phyloP scores from a whole-genome alignment of 371 early-diverging fungal species.

The Lichtheimia ramosa region DNA sequence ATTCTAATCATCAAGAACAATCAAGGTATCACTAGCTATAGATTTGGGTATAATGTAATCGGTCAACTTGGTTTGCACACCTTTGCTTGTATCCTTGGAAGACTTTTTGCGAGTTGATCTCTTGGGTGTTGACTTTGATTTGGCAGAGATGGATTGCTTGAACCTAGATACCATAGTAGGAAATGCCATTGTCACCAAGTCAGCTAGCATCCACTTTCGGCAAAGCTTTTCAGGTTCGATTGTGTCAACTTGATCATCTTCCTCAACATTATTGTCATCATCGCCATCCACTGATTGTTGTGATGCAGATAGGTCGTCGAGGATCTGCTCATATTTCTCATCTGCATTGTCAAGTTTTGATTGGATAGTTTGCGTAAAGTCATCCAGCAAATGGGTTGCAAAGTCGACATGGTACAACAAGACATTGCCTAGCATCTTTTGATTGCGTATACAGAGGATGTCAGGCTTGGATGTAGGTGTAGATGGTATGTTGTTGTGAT shows the following conservation, averaged over 20 bases:
- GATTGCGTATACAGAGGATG: background rate
- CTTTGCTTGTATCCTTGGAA: no score
- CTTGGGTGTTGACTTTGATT: no score
- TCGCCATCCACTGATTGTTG: background rate
- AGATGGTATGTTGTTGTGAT: background rate
- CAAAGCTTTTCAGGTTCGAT: background rate
- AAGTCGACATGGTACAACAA: slow-evolving; percentile 2
- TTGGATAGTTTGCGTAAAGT: background rate
- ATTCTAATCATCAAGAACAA: no score
- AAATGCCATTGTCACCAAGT: slow-evolving; percentile 2
- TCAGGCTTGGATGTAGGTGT: background rate
- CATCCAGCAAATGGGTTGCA: background rate
- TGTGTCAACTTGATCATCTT: background rate
- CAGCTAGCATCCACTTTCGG: slow-evolving; percentile 12
- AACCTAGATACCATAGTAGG: slow-evolving; percentile 9
- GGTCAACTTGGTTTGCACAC: no score
- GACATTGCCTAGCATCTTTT: background rate
- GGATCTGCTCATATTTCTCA: background rate
- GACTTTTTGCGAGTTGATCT: no score
- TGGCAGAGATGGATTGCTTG: background rate
- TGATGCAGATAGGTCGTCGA: background rate
- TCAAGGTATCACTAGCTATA: no score
- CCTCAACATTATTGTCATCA: background rate
- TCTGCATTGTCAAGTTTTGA: background rate
- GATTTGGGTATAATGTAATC: no score